Conservation (phyloP, 1,139 yeast genomes). For the Protomyces inouyei region DNA sequence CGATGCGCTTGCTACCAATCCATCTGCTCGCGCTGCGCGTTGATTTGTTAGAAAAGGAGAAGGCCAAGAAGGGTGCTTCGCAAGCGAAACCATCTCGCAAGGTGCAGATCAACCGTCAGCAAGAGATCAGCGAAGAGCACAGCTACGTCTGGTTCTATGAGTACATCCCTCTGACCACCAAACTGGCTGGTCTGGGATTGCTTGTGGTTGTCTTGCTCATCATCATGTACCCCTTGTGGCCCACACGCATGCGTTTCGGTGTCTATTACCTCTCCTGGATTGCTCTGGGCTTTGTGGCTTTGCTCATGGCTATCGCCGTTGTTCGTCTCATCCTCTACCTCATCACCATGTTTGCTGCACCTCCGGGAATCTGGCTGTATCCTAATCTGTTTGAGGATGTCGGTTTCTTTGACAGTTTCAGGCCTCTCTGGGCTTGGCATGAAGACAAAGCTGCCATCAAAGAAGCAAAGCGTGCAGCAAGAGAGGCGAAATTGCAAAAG, state of each 20-base stretch:
- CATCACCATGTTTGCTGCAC: conserved; percentile 54
- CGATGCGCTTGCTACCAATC: conserved; percentile 65
- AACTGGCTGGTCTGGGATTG: conserved; percentile 56
- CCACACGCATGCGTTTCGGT: conserved; percentile 76
- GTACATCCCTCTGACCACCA: conserved; percentile 63
- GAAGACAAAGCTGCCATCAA: conserved; percentile 35
- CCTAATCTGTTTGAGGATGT: conserved; percentile 96
- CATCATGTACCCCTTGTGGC: conserved; percentile 96
- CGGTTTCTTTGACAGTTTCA: conserved; percentile 87
- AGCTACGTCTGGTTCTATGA: conserved; percentile 83
- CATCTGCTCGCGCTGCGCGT: conserved; percentile 72
- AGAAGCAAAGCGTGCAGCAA: conserved; percentile 14
- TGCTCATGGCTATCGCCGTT: conserved; percentile 73
- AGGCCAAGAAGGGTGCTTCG: conserved; percentile 74
- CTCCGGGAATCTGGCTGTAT: conserved; percentile 85
- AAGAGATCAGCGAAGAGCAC: conserved; percentile 67
- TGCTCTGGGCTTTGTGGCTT: conserved; percentile 64
- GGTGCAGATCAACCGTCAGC: conserved; percentile 59
- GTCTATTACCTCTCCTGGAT: conserved; percentile 88
- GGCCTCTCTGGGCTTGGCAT: conserved; percentile 85
- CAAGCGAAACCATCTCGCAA: conserved; percentile 38
- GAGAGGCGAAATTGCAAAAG: conserved; percentile 10
- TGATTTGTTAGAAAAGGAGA: conserved; percentile 45
- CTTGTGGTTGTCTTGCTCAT: conserved; percentile 64
- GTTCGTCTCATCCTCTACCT: conserved; percentile 69